Evolutionary conservation across 371 early-diverging fungal genomes (phyloP).

Genomic region (Lichtheimia corymbifera): DNA sequence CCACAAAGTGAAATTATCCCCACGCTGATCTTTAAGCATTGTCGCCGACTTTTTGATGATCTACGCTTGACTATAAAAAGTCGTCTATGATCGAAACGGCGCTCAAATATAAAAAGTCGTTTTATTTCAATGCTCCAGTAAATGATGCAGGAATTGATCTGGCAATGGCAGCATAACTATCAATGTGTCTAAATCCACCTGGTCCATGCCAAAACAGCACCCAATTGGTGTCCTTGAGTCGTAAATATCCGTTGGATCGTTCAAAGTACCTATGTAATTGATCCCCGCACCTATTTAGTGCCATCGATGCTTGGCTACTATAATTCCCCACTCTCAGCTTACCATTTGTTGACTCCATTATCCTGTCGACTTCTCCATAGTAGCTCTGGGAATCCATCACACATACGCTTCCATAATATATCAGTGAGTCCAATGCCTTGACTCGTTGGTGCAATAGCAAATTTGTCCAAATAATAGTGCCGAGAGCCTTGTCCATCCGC

Average conservation of each 20-base stretch:
- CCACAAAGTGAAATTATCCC: too few relatives aligned
- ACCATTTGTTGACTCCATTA: slow-evolving; percentile 94
- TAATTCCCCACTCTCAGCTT: background rate
- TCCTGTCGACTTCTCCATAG: slow-evolving; percentile 88
- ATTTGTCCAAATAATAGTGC: slow-evolving; percentile 85
- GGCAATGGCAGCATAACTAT: slow-evolving; percentile 38
- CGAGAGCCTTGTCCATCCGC: slow-evolving; percentile 1
- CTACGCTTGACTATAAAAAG: too few relatives aligned
- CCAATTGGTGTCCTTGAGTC: slow-evolving; percentile 69
- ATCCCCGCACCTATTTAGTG: background rate
- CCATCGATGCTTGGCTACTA: background rate
- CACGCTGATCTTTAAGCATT: too few relatives aligned
- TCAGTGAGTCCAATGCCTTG: slow-evolving; percentile 95
- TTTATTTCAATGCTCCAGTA: slow-evolving; percentile 6
- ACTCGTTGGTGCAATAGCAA: slow-evolving; percentile 82
- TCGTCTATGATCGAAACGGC: too few relatives aligned
- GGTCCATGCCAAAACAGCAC: slow-evolving; percentile 78
- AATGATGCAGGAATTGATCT: slow-evolving; percentile 45
- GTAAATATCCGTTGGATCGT: slow-evolving; percentile 74
- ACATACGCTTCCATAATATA: slow-evolving; percentile 85
- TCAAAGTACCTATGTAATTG: slow-evolving; percentile 84
- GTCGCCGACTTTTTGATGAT: too few relatives aligned
- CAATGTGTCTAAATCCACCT: slow-evolving; percentile 39
- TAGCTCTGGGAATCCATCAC: slow-evolving; percentile 69
- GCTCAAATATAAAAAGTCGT: too few relatives aligned